phyloP scores from a whole-genome alignment of 768 basidiomycete species.

The Dentipellis fragilis region DNA sequence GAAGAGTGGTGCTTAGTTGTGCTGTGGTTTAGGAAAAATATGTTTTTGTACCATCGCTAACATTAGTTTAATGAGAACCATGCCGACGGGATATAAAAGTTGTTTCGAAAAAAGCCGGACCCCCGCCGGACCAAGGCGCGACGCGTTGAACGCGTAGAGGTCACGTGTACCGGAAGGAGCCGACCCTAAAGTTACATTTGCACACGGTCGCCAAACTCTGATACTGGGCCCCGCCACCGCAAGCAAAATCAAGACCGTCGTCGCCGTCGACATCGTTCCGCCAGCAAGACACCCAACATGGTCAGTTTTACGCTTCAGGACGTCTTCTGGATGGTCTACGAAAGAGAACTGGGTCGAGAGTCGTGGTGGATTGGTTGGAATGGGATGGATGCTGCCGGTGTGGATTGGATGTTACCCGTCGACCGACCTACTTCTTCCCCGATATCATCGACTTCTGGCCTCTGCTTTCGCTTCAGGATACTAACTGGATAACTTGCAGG shows the following conservation, averaged over 20 bases:
- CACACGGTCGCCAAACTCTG: slow-evolving; percentile 10
- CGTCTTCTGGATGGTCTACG: background rate
- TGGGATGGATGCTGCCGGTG: slow-evolving; percentile 22
- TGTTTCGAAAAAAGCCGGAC: too few species aligned
- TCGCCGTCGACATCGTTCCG: slow-evolving; percentile 23
- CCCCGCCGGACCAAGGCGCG: too few species aligned
- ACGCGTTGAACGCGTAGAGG: background rate
- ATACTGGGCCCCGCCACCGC: slow-evolving; percentile 1
- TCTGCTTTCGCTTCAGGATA: background rate
- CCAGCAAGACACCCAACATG: slow-evolving; percentile 25
- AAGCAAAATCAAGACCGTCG: slow-evolving; percentile 16
- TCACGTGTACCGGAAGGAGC: background rate
- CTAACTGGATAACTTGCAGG: slow-evolving; percentile 40
- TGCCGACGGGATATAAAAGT: too few species aligned
- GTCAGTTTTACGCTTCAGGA: slow-evolving; percentile 19
- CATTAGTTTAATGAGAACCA: background rate
- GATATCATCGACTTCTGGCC: slow-evolving; percentile 5
- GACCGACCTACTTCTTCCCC: slow-evolving; percentile 5
- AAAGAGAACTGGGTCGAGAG: slow-evolving; percentile 2
- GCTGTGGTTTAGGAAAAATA: background rate
- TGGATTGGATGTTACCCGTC: slow-evolving; percentile 18
- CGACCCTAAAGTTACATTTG: slow-evolving; percentile 8
- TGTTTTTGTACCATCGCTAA: background rate
- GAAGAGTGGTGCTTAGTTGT: slow-evolving; percentile 1
- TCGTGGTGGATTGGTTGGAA: slow-evolving; percentile 2